Percentiles rank a stretch among this genome's conserved stretches.
These are phyloP conservation scores for Oryza longistaminata DNA, from an alignment of 176 grass and related monocot genomes.

Conservation along the genomic window DNA sequence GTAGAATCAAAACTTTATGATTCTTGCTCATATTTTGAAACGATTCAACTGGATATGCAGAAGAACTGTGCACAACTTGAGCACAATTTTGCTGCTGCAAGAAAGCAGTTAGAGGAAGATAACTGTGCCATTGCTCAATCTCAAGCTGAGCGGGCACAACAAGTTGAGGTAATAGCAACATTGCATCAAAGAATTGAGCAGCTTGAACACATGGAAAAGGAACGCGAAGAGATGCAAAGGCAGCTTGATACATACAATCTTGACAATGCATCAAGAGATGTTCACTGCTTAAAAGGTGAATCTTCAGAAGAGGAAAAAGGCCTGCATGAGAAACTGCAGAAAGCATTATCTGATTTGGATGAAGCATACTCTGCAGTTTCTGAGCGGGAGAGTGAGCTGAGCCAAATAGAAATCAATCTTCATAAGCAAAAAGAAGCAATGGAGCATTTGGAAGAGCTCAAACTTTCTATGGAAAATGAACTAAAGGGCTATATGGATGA, in stretches of 20 bases:
- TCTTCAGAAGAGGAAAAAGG: constrained; percentile 54
- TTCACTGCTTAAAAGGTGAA: constrained; percentile 57
- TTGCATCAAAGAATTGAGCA: constrained; percentile 49
- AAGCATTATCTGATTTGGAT: constrained; percentile 43
- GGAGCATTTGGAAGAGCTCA: constrained; percentile 45
- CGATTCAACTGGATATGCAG: constrained; percentile 42
- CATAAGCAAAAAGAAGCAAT: constrained; percentile 41
- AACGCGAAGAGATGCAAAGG: constrained; percentile 44
- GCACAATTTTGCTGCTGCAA: constrained; percentile 31
- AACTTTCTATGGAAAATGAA: constrained; percentile 38
- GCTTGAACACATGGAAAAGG: constrained; percentile 50
- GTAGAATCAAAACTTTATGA: constrained; percentile 46
- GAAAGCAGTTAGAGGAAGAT: constrained; percentile 51
- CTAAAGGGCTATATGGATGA: constrained; percentile 41
- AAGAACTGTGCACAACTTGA: constrained; percentile 34
- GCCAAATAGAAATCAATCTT: constrained; percentile 38
- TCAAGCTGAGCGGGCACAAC: constrained; percentile 36
- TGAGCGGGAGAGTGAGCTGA: constrained; percentile 44
- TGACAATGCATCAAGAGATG: constrained; percentile 41
- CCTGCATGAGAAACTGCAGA: constrained; percentile 46
- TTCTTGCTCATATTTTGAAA: constrained; percentile 46
- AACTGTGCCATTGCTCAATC: constrained; percentile 41
- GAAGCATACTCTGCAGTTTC: constrained; percentile 52
- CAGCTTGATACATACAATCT: constrained; percentile 60
- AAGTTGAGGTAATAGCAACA: constrained; percentile 34